Evolutionary conservation across 1,139 yeast genomes (phyloP).

Genomic region (Saccharomyces hybrid): DNA sequence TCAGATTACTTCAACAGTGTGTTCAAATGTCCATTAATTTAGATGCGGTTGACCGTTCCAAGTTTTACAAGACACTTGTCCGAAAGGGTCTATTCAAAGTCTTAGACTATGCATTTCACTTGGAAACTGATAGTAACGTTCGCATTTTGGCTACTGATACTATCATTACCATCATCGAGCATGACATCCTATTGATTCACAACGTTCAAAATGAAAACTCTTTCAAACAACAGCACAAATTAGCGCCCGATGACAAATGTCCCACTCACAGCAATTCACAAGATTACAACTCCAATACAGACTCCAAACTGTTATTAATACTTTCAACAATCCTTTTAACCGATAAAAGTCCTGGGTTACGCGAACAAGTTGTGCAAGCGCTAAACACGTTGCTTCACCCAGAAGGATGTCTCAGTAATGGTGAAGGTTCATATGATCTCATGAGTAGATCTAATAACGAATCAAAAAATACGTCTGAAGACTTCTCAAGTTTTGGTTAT

Average conservation of each 20-base stretch:
- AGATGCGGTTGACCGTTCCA: conserved; percentile 55
- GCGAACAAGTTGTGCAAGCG: conserved; percentile 80
- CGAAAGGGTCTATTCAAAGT: conserved; percentile 63
- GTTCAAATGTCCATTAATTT: conserved; percentile 64
- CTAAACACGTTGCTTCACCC: conserved; percentile 66
- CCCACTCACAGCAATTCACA: neutral
- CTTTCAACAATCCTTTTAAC: conserved; percentile 54
- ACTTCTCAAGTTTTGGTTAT: neutral
- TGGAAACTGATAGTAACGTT: conserved; percentile 41
- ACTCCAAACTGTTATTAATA: conserved; percentile 56
- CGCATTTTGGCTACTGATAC: conserved; percentile 77
- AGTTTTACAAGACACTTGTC: conserved; percentile 58
- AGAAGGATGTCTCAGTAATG: conserved; percentile 31
- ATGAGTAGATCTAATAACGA: neutral
- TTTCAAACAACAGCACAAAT: conserved; percentile 4
- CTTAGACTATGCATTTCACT: conserved; percentile 63
- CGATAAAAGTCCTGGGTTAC: conserved; percentile 64
- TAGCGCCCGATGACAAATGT: neutral
- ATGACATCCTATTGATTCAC: conserved; percentile 64
- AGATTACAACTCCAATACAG: conserved; percentile 20
- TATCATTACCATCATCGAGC: conserved; percentile 73
- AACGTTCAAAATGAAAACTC: conserved; percentile 26
- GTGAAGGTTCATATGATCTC: conserved; percentile 7
- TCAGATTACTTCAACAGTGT: conserved; percentile 73
- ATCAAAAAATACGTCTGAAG: neutral